Evolutionary conservation across 2,329 filamentous ascomycete species (phyloP), one percentile per base, ranked within the genome.

Genomic region (Cladophialophora psammophila): DNA sequence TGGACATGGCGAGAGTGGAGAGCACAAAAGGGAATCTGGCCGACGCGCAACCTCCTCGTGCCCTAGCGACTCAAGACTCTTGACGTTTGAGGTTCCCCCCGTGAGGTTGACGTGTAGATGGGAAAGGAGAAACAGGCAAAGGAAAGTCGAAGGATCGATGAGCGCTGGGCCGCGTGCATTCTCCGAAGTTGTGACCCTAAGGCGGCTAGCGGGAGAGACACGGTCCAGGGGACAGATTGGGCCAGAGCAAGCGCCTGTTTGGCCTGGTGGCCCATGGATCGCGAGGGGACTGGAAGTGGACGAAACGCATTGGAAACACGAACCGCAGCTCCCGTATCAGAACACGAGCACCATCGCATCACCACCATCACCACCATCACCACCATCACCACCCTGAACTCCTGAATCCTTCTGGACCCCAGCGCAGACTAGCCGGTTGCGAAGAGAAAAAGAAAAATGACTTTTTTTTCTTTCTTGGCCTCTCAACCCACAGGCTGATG

Each of bases 261-360:
- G 15, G 3, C 26, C 26, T 26, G 26, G 26, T 26, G 26, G 45
- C 45, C 45, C 18, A 20, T 20, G 20, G 40, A 13, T 12, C 40
- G 7, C 13, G 10, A 42, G 13, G 40, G 40, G 40, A 5, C 15
- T 10, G 8, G 13, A 13, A 9, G 13, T 40, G 45, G 59, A 40
- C 59, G 59, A 61, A 61, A 61, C 59, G 52, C 59, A 61, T 52
- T 61, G 59, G 59, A 61, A 61, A 61, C 59, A 38, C 26, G 31
- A 61, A 53, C 13, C 34, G 20, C 42, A 35, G 18, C 42, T 45
- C 57, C 57, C 57, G n/a, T 60, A 35, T 26, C 45, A 34, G 57
- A 12, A 15, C 57, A 13, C 5, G 18, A 36, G n/a, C 34, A 34
- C 58, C 32, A 52, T 35, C 42, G 38, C 26, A 61, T 31, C 8